phyloP scores from a whole-genome alignment of 2,329 filamentous ascomycete genomes.

The Xylariaceae sp. region DNA sequence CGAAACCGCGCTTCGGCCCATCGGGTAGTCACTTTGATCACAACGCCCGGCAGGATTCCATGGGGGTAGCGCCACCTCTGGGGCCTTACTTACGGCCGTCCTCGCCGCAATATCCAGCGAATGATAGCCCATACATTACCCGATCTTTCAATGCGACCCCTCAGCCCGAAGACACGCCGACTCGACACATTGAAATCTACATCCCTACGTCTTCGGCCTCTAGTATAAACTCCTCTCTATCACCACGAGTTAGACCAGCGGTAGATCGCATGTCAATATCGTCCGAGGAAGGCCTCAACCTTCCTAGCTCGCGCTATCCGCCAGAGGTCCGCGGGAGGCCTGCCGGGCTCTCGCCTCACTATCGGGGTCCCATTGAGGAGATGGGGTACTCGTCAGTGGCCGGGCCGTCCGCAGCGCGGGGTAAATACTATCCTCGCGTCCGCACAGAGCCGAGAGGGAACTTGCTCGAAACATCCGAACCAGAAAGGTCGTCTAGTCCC shows the following conservation, averaged over 20 bases:
- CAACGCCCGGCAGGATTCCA: slow-evolving; percentile 15
- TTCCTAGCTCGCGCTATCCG: slow-evolving; percentile 16
- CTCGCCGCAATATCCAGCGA: slow-evolving; percentile 17
- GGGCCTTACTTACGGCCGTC: slow-evolving; percentile 21
- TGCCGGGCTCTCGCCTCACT: slow-evolving; percentile 14
- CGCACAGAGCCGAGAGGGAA: slow-evolving; percentile 19
- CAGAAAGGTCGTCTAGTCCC: slow-evolving; percentile 2
- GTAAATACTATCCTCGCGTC: slow-evolving; percentile 19
- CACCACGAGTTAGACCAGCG: slow-evolving; percentile 22
- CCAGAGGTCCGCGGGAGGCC: slow-evolving; percentile 16
- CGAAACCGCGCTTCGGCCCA: slow-evolving; percentile 26
- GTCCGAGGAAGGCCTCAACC: slow-evolving; percentile 27
- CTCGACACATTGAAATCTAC: slow-evolving; percentile 28
- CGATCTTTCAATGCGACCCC: slow-evolving; percentile 18
- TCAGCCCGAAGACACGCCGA: slow-evolving; percentile 7
- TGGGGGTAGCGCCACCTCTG: slow-evolving; percentile 9
- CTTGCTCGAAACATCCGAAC: slow-evolving; percentile 8
- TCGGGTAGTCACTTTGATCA: slow-evolving; percentile 25
- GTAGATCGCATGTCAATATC: slow-evolving; percentile 26
- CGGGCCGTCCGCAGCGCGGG: slow-evolving; percentile 5
- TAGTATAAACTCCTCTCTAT: slow-evolving; percentile 22
- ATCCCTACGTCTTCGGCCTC: slow-evolving; percentile 29
- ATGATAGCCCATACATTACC: slow-evolving; percentile 13
- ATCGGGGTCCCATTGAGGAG: slow-evolving; percentile 22
- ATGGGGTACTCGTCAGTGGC: slow-evolving; percentile 9